Evolutionary conservation across 176 grass and related monocot species (phyloP), one percentile per base, ranked within the genome.

Genomic region (Oryza longistaminata): DNA sequence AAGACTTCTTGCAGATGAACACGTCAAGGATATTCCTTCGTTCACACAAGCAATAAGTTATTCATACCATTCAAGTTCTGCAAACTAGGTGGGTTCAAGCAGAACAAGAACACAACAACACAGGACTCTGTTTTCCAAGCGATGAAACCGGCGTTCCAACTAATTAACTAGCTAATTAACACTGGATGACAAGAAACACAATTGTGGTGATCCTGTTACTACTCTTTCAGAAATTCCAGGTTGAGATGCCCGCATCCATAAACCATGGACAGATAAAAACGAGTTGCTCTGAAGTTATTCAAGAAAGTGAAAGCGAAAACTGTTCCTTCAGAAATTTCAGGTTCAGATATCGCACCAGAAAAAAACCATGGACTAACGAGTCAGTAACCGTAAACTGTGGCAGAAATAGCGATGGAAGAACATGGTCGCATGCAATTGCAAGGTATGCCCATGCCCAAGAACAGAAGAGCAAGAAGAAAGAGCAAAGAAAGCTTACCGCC

Each of bases 401-500:
- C 2, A 21, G 26, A 21, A 68, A 46, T 3, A 34, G 55, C 17
- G 11, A n/a, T 27, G 39, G 39, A 74, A 46, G 35, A 48, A 21
- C 52, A 29, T 31, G 29, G 29, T 31, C 13, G 13, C 44, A 46
- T 11, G 44, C 43, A 46, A 13, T 8, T 35, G 1, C 17, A 49
- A 12, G 27, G 61, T 7, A 31, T 31, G 29, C 29, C 29, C 29
- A 31, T 31, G 29, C 29, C 10, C 31, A 13, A 42, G 44, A 5
- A 27, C 16, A 27, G 68, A 15, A 2, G 25, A 60, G 12, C 27
- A 64, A 31, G 14, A 45, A 24, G 29, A 31, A 31, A 31, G 29
- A 31, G 29, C 29, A 31, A 31, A 31, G 29, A 16, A 37, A 58
- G 53, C 50, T 90, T 65, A 90, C 89, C 6, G 89, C 89, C 89